Evolutionary conservation across 2,329 filamentous ascomycete species (phyloP).

Genomic region (Ceratocystis huliohia): DNA sequence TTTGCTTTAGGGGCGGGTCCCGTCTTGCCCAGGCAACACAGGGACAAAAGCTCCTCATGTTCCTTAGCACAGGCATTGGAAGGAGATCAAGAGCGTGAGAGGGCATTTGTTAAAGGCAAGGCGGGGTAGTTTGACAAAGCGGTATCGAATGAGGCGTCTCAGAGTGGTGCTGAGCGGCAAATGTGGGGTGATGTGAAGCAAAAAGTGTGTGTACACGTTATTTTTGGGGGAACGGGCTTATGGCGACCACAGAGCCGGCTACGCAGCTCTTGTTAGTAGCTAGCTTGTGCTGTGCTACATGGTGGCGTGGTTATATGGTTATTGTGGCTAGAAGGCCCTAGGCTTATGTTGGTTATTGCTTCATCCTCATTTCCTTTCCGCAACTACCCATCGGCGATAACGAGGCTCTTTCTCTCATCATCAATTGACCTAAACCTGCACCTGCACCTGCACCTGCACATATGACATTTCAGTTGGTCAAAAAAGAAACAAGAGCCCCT

Average conservation of each 20-base stretch:
- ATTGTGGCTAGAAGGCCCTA: not conserved
- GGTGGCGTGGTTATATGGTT: not conserved
- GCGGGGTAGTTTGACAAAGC: conserved; percentile 9
- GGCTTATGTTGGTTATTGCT: not conserved
- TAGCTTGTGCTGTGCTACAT: not conserved
- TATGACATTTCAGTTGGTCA: not conserved
- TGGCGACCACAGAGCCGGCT: not conserved
- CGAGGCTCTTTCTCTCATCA: not conserved
- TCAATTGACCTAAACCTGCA: not conserved
- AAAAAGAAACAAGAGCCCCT: not conserved
- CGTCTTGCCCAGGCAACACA: not conserved
- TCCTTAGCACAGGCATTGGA: not conserved
- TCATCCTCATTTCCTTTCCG: no score
- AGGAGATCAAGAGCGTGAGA: not conserved
- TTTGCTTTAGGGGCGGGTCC: no score
- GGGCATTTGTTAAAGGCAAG: not conserved
- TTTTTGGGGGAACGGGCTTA: not conserved
- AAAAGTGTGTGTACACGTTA: conserved; percentile 12
- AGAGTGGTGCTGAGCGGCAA: conserved; percentile 13
- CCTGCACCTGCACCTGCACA: no score
- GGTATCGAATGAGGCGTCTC: conserved; percentile 13
- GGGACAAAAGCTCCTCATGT: conserved; percentile 4
- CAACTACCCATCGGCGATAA: no score
- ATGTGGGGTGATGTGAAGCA: conserved; percentile 10
- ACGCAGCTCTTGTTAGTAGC: no score